phyloP scores from a whole-genome alignment of 106 monocot species.

The Vanilla planifolia region DNA sequence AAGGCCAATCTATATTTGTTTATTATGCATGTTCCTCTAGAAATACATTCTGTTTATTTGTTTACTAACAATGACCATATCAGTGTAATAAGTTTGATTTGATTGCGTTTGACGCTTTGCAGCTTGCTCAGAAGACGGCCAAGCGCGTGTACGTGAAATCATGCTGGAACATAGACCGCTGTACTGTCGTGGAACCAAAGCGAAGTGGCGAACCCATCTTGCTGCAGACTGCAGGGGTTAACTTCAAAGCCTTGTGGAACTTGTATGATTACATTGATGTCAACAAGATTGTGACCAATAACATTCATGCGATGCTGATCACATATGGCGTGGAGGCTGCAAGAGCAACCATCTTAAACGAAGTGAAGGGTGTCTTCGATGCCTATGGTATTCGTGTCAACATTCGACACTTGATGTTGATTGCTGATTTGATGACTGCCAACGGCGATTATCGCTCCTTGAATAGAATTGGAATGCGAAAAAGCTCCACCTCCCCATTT shows the following conservation, averaged over 20 bases:
- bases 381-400: constrained; percentile 70
- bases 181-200: constrained; percentile 39
- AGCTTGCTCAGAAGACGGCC: constrained; percentile 83
- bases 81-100: too few relatives aligned
- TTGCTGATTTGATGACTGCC: constrained; percentile 84
- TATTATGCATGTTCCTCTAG: too few relatives aligned
- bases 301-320: constrained; percentile 63
- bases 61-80: too few relatives aligned
- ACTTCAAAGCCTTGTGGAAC: constrained; percentile 56
- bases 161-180: constrained; percentile 50
- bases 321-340: constrained; percentile 95
- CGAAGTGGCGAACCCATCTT: constrained; percentile 4
- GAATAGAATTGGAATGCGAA: constrained; percentile 58
- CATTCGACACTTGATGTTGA: constrained; percentile 62
- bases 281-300: constrained; percentile 44
- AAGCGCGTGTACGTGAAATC: constrained; percentile 51
- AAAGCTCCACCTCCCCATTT: constrained; percentile 66
- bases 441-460: constrained; percentile 73
- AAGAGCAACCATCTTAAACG: constrained; percentile 62
- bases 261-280: constrained; percentile 51
- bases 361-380: constrained; percentile 62
- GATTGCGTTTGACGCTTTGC: constrained; percentile 1
- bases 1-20: too few relatives aligned
- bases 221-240: constrained; percentile 80
- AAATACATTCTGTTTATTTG: background rate